Evolutionary conservation across 495 filamentous ascomycete species (phyloP).

Genomic region (Achaetomiella virescens): DNA sequence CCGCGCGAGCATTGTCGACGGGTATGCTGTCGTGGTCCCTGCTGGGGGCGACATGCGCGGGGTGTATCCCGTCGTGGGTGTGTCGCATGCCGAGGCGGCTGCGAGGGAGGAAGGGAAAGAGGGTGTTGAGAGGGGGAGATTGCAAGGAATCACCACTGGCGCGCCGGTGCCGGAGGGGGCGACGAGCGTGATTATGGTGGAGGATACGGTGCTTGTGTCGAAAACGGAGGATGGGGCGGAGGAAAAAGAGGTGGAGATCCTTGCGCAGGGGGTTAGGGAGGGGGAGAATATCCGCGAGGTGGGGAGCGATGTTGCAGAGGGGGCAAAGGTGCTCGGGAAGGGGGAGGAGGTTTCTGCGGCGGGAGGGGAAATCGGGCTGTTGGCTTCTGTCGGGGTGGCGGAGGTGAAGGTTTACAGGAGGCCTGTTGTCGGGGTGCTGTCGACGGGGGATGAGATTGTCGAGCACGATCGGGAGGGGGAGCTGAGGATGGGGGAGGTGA

Average conservation of each 20-base stretch:
- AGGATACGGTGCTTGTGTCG: conserved; percentile 73
- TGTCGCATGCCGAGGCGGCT: conserved; percentile 62
- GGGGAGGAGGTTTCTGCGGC: conserved; percentile 74
- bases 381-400: conserved; percentile 74
- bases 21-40: conserved; percentile 73
- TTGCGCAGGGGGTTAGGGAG: conserved; percentile 63
- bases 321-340: conserved; percentile 60
- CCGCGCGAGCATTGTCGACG: conserved; percentile 93
- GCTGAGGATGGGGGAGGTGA: conserved; percentile 73
- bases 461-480: conserved; percentile 58
- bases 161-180: conserved; percentile 85
- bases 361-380: conserved; percentile 83
- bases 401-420: conserved; percentile 70
- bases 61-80: conserved; percentile 75
- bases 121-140: conserved; percentile 57
- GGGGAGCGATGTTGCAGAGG: conserved; percentile 74
- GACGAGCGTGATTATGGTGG: conserved; percentile 93
- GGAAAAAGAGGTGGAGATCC: conserved; percentile 79
- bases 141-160: conserved; percentile 86
- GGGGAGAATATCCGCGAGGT: conserved; percentile 89
- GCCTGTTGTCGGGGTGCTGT: conserved; percentile 79
- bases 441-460: conserved; percentile 93
- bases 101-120: conserved; percentile 29
- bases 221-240: conserved; percentile 74
- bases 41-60: conserved; percentile 60